Conservation (phyloP, 2,329 filamentous ascomycete species). For the Erysiphe pulchra region DNA sequence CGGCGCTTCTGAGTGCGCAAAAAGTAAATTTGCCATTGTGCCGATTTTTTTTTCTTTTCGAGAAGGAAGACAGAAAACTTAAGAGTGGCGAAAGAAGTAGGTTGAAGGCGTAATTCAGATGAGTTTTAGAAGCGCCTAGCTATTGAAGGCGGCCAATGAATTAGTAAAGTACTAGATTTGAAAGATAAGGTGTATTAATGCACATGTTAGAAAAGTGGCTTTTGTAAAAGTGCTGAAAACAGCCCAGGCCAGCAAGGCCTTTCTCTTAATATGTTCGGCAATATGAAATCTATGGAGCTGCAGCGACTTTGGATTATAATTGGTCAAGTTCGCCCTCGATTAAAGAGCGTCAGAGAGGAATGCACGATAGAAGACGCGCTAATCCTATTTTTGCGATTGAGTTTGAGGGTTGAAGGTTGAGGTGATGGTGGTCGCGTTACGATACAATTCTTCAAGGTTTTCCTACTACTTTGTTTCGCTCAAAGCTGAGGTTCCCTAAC, state of each 20-base stretch:
- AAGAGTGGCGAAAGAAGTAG: background rate
- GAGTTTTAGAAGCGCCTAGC: background rate
- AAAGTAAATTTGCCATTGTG: slow-evolving; percentile 79
- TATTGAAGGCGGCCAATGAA: background rate
- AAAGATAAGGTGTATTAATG: background rate
- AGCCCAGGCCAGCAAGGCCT: slow-evolving; percentile 12
- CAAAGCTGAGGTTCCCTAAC: background rate
- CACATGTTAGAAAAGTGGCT: slow-evolving; percentile 1
- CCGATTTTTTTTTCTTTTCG: background rate
- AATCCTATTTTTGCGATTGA: slow-evolving; percentile 7
- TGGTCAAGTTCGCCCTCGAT: background rate
- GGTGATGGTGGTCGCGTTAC: background rate
- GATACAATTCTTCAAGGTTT: background rate
- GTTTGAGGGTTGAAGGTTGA: background rate
- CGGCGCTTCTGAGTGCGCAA: slow-evolving; percentile 78
- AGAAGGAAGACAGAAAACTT: background rate
- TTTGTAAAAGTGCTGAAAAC: slow-evolving; percentile 12
- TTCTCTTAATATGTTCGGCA: slow-evolving; percentile 7
- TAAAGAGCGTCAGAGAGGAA: slow-evolving; percentile 6
- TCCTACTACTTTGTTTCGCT: background rate
- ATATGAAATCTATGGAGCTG: background rate
- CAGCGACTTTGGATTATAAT: background rate
- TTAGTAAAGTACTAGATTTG: background rate
- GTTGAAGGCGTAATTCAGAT: background rate
- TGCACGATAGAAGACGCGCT: slow-evolving; percentile 13